Percentiles rank a stretch among this genome's conserved stretches.
Conservation (phyloP, 2,329 filamentous ascomycete species). For the Cordyceps militaris region DNA sequence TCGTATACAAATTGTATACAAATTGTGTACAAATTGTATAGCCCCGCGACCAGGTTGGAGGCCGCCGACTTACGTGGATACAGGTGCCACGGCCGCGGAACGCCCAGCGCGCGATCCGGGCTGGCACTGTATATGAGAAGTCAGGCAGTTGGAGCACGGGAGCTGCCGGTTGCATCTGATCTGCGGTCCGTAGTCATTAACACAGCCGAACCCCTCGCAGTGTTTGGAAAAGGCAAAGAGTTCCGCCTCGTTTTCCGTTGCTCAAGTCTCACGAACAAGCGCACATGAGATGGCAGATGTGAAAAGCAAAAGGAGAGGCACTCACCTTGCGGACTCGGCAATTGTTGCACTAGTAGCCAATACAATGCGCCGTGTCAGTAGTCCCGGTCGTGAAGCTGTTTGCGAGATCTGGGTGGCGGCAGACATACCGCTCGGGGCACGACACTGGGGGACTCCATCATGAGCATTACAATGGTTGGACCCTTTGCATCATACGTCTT, state of each 20-base stretch:
- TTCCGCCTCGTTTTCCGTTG: not conserved
- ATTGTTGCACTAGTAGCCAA: slow-evolving; percentile 9
- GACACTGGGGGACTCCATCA: slow-evolving; percentile 11
- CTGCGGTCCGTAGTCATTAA: slow-evolving; percentile 7
- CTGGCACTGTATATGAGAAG: slow-evolving; percentile 17
- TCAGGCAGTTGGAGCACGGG: slow-evolving; percentile 19
- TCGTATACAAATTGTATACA: not conserved
- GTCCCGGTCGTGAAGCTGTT: not conserved
- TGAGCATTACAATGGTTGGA: not conserved
- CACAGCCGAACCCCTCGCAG: not conserved
- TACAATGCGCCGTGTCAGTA: not conserved
- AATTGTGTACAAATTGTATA: not conserved
- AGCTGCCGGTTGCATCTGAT: slow-evolving; percentile 18
- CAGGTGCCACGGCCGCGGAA: slow-evolving; percentile 5
- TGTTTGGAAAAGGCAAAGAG: not conserved
- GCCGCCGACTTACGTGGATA: not conserved
- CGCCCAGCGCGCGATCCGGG: slow-evolving; percentile 11
- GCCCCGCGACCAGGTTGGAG: not conserved
- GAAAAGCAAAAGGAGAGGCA: not conserved
- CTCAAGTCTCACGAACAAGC: not conserved
- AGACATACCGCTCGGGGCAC: slow-evolving; percentile 13
- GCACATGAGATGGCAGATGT: not conserved
- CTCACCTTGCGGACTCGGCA: slow-evolving; percentile 13
- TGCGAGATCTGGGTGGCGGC: not conserved
- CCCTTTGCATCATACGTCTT: not conserved